Conservation (phyloP, 129 eudicot genomes). For the Chrysanthemum lavandulifolium region DNA sequence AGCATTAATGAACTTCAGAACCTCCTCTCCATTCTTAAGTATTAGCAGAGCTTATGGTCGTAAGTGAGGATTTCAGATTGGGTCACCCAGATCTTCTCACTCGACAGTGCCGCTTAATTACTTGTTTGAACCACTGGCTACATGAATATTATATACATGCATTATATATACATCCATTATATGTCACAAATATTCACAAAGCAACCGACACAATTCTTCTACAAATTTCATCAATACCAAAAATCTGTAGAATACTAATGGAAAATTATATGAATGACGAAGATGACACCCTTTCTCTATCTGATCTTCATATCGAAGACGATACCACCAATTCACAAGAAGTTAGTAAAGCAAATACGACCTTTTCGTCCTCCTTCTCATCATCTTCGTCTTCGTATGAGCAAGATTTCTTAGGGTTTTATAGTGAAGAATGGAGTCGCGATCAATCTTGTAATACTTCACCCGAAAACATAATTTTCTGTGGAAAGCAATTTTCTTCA, state of each 20-base stretch:
- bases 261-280: background rate
- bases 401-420: conserved; percentile 13
- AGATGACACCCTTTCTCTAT: conserved; percentile 9
- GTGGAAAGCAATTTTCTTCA: conserved; percentile 13
- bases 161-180: background rate
- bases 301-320: background rate
- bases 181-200: background rate
- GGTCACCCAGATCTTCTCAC: too few relatives aligned
- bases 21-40: too few relatives aligned
- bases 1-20: too few relatives aligned
- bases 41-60: too few relatives aligned
- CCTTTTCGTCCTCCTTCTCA: background rate
- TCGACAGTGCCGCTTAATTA: too few relatives aligned
- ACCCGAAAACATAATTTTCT: conserved; percentile 11
- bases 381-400: conserved; percentile 10
- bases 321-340: background rate
- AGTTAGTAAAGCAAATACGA: background rate
- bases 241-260: background rate
- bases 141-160: too few relatives aligned
- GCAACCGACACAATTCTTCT: background rate
- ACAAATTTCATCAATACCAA: conserved; percentile 4
- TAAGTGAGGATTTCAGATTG: too few relatives aligned
- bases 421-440: background rate
- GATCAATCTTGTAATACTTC: background rate
- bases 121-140: too few relatives aligned